Percentiles rank a stretch among this genome's conserved stretches.
phyloP scores from a whole-genome alignment of 257 asterid species.

The Plantago major region DNA sequence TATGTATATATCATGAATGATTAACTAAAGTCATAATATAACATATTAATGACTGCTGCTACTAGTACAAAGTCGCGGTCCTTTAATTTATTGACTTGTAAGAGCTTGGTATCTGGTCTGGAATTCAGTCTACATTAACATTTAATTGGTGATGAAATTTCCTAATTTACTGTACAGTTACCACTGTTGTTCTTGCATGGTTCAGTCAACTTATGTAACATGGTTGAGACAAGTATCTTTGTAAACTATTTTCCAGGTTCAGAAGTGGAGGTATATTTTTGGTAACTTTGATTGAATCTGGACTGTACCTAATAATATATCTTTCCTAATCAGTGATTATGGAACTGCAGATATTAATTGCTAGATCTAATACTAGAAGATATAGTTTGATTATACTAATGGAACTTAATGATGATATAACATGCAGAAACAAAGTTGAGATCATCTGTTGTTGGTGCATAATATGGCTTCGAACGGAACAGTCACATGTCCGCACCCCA shows the following conservation, averaged over 20 bases:
- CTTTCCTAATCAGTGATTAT: background rate
- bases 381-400: background rate
- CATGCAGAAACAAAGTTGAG: constrained; percentile 19
- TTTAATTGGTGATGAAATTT: no score
- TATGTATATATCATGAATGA: no score
- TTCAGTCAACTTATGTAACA: no score
- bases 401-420: background rate
- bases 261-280: background rate
- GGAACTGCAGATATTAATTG: background rate
- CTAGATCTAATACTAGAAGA: background rate
- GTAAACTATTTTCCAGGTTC: background rate
- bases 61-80: no score
- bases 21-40: no score
- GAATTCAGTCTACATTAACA: no score
- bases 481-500: constrained; percentile 39
- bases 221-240: no score
- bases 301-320: background rate
- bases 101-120: no score
- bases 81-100: no score
- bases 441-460: constrained; percentile 10
- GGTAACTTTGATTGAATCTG: background rate
- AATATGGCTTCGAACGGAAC: constrained; percentile 45
- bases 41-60: no score
- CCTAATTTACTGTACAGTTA: no score
- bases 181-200: no score